Evolutionary conservation across 2,329 filamentous ascomycete genomes (phyloP).

Genomic region (Colletotrichum sp.): DNA sequence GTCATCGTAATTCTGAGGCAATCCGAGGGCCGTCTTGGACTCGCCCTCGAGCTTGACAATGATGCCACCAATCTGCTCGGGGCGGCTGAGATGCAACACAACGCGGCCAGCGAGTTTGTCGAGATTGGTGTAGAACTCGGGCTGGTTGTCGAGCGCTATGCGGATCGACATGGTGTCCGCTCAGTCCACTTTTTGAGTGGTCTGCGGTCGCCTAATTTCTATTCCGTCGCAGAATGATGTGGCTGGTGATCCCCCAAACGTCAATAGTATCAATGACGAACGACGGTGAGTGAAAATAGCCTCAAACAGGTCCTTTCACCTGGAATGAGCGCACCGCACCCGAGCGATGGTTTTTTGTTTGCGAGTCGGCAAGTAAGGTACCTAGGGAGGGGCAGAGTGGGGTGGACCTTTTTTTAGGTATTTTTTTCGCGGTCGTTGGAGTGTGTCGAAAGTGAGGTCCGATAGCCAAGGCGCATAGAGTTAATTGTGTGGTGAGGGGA

Average conservation of each 20-base stretch:
- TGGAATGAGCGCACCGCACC: background rate
- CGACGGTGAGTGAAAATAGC: background rate
- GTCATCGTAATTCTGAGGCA: slow-evolving; percentile 49
- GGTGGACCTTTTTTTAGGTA: background rate
- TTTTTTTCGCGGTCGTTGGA: background rate
- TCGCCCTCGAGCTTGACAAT: slow-evolving; percentile 87
- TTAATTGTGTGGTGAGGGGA: background rate
- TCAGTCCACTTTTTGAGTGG: slow-evolving; percentile 9
- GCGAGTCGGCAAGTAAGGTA: background rate
- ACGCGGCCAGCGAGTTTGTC: slow-evolving; percentile 72
- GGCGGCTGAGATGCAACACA: slow-evolving; percentile 61
- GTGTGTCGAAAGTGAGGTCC: background rate
- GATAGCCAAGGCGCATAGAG: background rate
- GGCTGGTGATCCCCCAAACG: background rate
- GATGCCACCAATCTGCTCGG: slow-evolving; percentile 75
- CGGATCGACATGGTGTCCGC: slow-evolving; percentile 65
- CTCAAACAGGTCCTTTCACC: background rate
- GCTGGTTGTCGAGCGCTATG: slow-evolving; percentile 69
- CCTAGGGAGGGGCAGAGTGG: slow-evolving; percentile 1
- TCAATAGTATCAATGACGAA: background rate
- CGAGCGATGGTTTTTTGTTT: background rate
- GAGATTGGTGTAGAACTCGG: slow-evolving; percentile 80
- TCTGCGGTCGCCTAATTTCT: background rate
- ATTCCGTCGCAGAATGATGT: background rate
- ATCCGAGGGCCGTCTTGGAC: slow-evolving; percentile 68